A percentile compares a stretch with the other conserved stretches of the same genome.
Conservation (phyloP, 2,329 filamentous ascomycete genomes). For the Fusarium sp. region DNA sequence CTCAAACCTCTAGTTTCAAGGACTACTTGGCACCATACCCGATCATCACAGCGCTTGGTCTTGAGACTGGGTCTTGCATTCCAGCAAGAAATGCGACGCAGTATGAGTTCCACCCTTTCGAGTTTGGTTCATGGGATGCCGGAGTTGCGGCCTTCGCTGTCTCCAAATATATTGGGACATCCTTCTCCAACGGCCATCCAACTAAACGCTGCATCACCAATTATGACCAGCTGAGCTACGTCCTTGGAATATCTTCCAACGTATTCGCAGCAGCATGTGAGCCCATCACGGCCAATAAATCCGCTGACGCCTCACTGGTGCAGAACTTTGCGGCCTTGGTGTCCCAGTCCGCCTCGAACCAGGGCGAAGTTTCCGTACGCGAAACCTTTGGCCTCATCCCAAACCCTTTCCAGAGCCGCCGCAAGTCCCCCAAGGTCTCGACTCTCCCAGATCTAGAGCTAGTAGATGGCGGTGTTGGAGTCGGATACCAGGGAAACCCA, state of each 20-base stretch:
- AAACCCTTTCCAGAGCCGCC: slow-evolving; percentile 12
- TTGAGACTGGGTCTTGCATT: slow-evolving; percentile 9
- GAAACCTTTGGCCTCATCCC: slow-evolving; percentile 6
- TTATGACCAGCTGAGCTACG: slow-evolving; percentile 21
- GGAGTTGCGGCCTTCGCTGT: slow-evolving; percentile 7
- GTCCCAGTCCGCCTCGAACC: neutral
- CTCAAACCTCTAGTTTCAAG: slow-evolving; percentile 12
- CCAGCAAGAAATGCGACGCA: slow-evolving; percentile 10
- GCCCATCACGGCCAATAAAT: neutral
- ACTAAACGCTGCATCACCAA: slow-evolving; percentile 14
- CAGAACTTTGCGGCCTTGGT: slow-evolving; percentile 17
- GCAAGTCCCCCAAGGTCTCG: slow-evolving; percentile 1
- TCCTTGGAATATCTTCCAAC: slow-evolving; percentile 15
- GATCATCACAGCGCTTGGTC: slow-evolving; percentile 15
- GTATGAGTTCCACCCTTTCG: slow-evolving; percentile 14
- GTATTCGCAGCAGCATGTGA: slow-evolving; percentile 14
- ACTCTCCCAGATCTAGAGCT: slow-evolving; percentile 10
- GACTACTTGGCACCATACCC: slow-evolving; percentile 3
- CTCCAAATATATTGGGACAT: slow-evolving; percentile 6
- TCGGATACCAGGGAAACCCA: slow-evolving; percentile 6
- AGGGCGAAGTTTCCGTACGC: neutral
- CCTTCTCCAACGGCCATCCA: neutral
- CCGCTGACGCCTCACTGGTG: neutral
- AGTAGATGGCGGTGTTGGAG: slow-evolving; percentile 10
- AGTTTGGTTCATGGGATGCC: slow-evolving; percentile 22